These are phyloP conservation scores for Aspergillus sparsus DNA, from an alignment of 495 filamentous ascomycete genomes.

Conservation along the genomic window DNA sequence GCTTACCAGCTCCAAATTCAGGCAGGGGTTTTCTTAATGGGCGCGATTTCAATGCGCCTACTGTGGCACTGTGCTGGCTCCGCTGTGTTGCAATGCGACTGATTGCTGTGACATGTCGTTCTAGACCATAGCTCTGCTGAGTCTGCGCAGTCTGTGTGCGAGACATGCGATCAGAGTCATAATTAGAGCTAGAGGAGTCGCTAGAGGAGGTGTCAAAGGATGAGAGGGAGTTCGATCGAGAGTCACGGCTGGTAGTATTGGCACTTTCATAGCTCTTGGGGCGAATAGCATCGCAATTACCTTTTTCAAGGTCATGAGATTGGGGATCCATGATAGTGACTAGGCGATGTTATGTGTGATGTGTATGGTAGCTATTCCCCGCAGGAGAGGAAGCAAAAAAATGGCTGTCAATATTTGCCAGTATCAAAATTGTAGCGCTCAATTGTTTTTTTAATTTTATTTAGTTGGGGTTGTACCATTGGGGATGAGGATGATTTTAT, in stretches of 20 bases:
- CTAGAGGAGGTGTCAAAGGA: conserved; percentile 29
- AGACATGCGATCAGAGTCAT: conserved; percentile 44
- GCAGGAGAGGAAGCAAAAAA: not conserved
- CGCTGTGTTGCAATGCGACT: conserved; percentile 73
- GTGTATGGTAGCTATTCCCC: not conserved
- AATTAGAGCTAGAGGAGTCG: conserved; percentile 12
- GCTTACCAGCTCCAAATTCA: conserved; percentile 70
- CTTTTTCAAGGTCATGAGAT: conserved; percentile 42
- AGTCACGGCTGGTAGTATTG: conserved; percentile 21
- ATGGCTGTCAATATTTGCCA: too few relatives aligned
- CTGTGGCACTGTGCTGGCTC: conserved; percentile 74
- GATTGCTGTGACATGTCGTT: conserved; percentile 71
- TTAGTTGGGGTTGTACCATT: too few relatives aligned
- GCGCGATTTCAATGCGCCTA: conserved; percentile 59
- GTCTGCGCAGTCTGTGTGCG: conserved; percentile 56
- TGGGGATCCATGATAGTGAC: conserved; percentile 34
- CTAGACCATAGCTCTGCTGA: conserved; percentile 57
- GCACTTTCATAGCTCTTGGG: conserved; percentile 20
- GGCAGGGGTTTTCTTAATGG: conserved; percentile 58
- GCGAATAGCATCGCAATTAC: not conserved
- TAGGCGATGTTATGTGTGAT: not conserved
- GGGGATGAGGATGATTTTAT: not conserved
- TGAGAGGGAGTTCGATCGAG: conserved; percentile 16
- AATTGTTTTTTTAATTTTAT: too few relatives aligned
- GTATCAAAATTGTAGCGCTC: too few relatives aligned